Evolutionary conservation across 768 basidiomycete genomes (phyloP), one percentile per base, ranked within the genome.

Genomic region (Leccinum uliginosum): DNA sequence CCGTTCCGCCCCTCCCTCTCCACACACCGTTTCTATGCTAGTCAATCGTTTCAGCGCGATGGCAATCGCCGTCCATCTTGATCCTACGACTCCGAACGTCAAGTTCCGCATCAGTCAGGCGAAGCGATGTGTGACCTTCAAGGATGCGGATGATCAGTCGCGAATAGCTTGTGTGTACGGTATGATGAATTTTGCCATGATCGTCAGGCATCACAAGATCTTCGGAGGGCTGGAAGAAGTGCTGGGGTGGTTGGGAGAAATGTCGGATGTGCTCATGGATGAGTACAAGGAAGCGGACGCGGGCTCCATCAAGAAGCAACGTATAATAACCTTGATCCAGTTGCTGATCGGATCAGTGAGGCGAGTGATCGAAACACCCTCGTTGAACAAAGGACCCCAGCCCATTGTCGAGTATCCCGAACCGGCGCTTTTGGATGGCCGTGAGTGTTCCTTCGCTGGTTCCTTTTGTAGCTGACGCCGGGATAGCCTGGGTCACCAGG

Each of bases 21-120:
- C 68, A 3, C 74, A 79, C 32, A 83, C 89, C 35, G 75, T 89
- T 2, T 87, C 91, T 1, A 85, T 85, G 79, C 76, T 96, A 32
- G 83, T 87, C 71, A 97, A 97, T 70, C 84, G 93, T 9, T 84
- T 91, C 63, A 83, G 81, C 50, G 85, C 89, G 11, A 76, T 89
- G 60, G 82, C 87, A 6, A 76, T 91, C 26, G 85, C 84, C 4
- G 78, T 89, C 44, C 80, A 85, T 62, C 80, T 97, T 46, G 83
- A 87, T 47, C 83, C 85, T 0, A 71, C 76, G 0, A 66, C 75
- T 1, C 62, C 75, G 3, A 78, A 80, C 21, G 71, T 79, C 47
- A 72, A 71, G 4, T 76, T 78, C 45, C 83, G 87, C 15, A 70
- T 94, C 43, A 71, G 77, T n/a, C 84, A 83, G 52, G 86, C 87